Evolutionary conservation across 768 basidiomycete genomes (phyloP), one percentile per base, ranked within the genome.

Genomic region (Leccinum imitatum): DNA sequence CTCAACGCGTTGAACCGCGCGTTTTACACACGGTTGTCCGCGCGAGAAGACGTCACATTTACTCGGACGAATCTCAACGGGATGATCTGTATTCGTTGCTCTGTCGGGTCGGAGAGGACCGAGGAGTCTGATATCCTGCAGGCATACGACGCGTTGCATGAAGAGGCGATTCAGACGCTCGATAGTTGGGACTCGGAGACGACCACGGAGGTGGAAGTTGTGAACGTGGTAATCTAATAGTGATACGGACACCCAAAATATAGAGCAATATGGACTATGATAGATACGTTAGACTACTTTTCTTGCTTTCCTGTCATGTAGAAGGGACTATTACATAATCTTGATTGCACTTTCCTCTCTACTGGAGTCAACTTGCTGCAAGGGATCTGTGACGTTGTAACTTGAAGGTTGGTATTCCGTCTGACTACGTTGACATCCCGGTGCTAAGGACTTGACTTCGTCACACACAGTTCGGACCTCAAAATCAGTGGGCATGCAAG

Each of bases 11-110:
- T 95, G 35, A 96, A 95, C 69, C 77, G 81, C 23, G 54, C 75
- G 0, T 86, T 93, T 65, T 85, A 85, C 70, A 73, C 75, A 2
- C 80, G 81, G 1, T 69, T 96, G 10, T 81, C 84, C 9, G 70
- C 79, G 1, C 77, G 89, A 31, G 78, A 80, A 58, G 85, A 91
- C 63, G 82, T 96, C 50, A 77, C 84, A 56, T 74, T 97, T 33
- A 94, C 93, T 6, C 89, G 89, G 69, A 95, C 94, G 0, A 80
- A 81, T 41, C 72, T 97, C 30, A 87, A 89, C 55, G 89, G 86
- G 2, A 78, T 81, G 13, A 84, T 85, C 63, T 94, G 92, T 67
- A 78, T 96, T 25, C 81, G 95, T 1, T 76, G 95, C 35, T 91
- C 87, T 1, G 79, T 95, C 21, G 95, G 95, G 0, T 84, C 89